A percentile compares a stretch with the other conserved stretches of the same genome.
These are phyloP conservation scores for Torulaspora microellipsoides DNA, from an alignment of 805 yeast species.

Conservation along the genomic window DNA sequence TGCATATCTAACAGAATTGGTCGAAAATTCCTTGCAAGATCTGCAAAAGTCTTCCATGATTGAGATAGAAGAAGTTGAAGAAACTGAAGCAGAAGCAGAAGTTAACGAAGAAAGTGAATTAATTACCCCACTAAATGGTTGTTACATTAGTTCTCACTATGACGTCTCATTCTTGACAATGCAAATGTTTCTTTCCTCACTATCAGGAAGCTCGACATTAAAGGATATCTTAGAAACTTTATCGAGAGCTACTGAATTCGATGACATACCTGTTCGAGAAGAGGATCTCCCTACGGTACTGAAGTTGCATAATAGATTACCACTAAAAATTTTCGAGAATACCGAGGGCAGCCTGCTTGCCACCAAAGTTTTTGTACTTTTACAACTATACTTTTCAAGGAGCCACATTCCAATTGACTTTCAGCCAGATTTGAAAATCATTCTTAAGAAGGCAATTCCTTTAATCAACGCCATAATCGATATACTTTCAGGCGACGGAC, in stretches of 20 bases:
- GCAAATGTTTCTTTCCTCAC: slow-evolving; percentile 49
- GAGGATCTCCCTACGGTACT: slow-evolving; percentile 50
- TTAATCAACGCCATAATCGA: slow-evolving; percentile 69
- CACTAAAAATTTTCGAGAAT: slow-evolving; percentile 46
- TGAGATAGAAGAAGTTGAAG: slow-evolving; percentile 45
- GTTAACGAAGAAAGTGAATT: slow-evolving; percentile 36
- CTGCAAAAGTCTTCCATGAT: slow-evolving; percentile 57
- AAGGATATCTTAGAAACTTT: slow-evolving; percentile 60
- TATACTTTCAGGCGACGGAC: slow-evolving; percentile 72
- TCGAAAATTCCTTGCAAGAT: slow-evolving; percentile 66
- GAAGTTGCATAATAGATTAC: slow-evolving; percentile 54
- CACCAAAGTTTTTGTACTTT: slow-evolving; percentile 65
- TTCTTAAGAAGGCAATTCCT: slow-evolving; percentile 47
- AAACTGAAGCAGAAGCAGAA: slow-evolving; percentile 27
- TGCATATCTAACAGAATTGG: slow-evolving; percentile 75
- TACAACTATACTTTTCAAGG: slow-evolving; percentile 81
- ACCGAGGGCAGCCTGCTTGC: slow-evolving; percentile 44
- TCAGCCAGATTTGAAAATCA: slow-evolving; percentile 47
- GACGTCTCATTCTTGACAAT: slow-evolving; percentile 61
- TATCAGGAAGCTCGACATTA: slow-evolving; percentile 53
- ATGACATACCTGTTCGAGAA: slow-evolving; percentile 54
- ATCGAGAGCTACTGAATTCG: slow-evolving; percentile 70
- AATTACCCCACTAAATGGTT: slow-evolving; percentile 61
- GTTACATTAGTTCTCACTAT: slow-evolving; percentile 72
- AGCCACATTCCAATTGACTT: slow-evolving; percentile 58